Conservation (phyloP, 805 yeast species). For the Ogataea methylovora region DNA sequence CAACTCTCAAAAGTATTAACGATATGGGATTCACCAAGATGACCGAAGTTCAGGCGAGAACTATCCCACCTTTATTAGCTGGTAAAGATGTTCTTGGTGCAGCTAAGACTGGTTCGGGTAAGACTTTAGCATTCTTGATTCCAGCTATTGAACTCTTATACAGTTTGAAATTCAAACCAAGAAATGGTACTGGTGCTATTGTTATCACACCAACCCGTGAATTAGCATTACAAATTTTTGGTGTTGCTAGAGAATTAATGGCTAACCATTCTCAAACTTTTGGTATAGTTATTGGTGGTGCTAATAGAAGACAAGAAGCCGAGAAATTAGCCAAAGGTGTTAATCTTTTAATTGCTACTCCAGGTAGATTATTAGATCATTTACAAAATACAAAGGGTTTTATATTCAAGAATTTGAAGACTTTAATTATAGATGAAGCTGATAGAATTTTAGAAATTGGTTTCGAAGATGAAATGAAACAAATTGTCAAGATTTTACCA, state of each 20-base stretch:
- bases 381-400: slow-evolving; percentile 92
- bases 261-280: slow-evolving; percentile 85
- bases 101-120: slow-evolving; percentile 99
- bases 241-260: slow-evolving; percentile 94
- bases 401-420: slow-evolving; percentile 88
- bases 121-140: slow-evolving; percentile 88
- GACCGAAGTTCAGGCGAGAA: slow-evolving; percentile 94
- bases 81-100: slow-evolving; percentile 98
- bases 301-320: slow-evolving; percentile 95
- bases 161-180: slow-evolving; percentile 88
- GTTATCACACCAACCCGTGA: slow-evolving; percentile 97
- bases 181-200: slow-evolving; percentile 97
- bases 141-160: slow-evolving; percentile 94
- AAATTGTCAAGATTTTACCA: slow-evolving; percentile 89
- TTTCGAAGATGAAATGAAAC: slow-evolving; percentile 98
- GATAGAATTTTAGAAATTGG: slow-evolving; percentile 97
- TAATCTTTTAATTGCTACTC: slow-evolving; percentile 90
- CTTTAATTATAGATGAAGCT: slow-evolving; percentile 94
- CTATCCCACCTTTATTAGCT: slow-evolving; percentile 93
- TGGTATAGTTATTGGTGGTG: slow-evolving; percentile 98
- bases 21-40: slow-evolving; percentile 86
- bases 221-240: slow-evolving; percentile 93
- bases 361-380: slow-evolving; percentile 95
- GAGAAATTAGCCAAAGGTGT: slow-evolving; percentile 93
- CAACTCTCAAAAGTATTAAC: slow-evolving; percentile 72